A percentile compares a stretch with the other conserved stretches of the same genome.
These are phyloP conservation scores for Mycothermus thermophilus DNA, from an alignment of 495 filamentous ascomycete genomes.

Conservation along the genomic window DNA sequence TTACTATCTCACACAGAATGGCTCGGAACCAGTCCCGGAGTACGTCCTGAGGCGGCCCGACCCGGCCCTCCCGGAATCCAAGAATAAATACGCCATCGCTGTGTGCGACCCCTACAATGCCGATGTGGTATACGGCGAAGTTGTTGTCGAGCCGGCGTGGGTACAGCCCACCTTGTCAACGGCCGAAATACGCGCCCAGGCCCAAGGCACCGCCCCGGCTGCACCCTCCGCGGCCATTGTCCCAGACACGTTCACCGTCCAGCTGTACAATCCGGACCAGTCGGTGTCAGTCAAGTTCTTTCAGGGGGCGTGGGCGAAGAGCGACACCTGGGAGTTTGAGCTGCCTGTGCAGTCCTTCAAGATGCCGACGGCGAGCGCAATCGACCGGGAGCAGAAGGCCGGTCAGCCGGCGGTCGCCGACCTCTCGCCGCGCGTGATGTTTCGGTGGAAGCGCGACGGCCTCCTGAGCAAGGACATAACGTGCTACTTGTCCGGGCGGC, in stretches of 20 bases:
- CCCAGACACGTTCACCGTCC: constrained; percentile 64
- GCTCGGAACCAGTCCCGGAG: constrained; percentile 60
- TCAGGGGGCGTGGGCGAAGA: constrained; percentile 61
- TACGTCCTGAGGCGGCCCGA: constrained; percentile 68
- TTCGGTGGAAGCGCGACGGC: constrained; percentile 86
- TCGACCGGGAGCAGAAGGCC: constrained; percentile 64
- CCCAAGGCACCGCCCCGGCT: constrained; percentile 41
- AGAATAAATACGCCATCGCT: constrained; percentile 74
- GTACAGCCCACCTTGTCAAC: constrained; percentile 64
- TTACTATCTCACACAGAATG: constrained; percentile 65
- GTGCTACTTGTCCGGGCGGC: constrained; percentile 67
- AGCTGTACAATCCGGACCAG: constrained; percentile 93
- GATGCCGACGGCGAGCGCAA: constrained; percentile 54
- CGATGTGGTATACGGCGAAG: constrained; percentile 74
- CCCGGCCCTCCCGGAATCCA: constrained; percentile 49
- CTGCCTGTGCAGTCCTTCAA: constrained; percentile 79
- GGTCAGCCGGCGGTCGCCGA: constrained; percentile 50
- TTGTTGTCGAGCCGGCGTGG: constrained; percentile 73
- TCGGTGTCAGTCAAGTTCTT: constrained; percentile 56
- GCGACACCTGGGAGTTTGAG: constrained; percentile 78
- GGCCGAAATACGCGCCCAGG: constrained; percentile 62
- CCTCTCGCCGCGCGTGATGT: constrained; percentile 64
- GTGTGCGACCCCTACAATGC: constrained; percentile 72
- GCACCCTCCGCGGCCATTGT: constrained; percentile 63
- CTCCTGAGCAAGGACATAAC: constrained; percentile 68